These are phyloP conservation scores for Cladobotryum protrusum DNA, from an alignment of 2,329 filamentous ascomycete genomes.

Conservation along the genomic window DNA sequence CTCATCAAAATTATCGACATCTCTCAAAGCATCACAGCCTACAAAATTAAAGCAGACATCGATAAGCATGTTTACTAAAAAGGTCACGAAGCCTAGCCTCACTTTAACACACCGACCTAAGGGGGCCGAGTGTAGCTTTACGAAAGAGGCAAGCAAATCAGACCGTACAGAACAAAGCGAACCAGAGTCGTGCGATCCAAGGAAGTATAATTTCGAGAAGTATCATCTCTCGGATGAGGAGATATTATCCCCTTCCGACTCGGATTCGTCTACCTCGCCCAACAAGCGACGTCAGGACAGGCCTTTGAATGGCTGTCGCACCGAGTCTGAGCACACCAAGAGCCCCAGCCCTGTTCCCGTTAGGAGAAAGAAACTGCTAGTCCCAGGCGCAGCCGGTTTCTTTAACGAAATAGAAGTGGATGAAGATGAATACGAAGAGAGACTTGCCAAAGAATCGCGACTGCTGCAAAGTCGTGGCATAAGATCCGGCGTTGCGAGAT, in stretches of 20 bases:
- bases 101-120: too few relatives aligned
- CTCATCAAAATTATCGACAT: not conserved
- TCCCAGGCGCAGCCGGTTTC: conserved; percentile 36
- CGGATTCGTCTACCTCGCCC: not conserved
- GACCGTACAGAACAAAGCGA: not conserved
- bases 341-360: conserved; percentile 11
- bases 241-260: conserved; percentile 1
- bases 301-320: conserved; percentile 1
- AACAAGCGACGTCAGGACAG: conserved; percentile 3
- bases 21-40: conserved; percentile 10
- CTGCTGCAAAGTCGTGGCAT: conserved; percentile 13
- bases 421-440: conserved; percentile 20
- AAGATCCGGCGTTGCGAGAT: conserved; percentile 16
- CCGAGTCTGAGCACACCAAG: not conserved
- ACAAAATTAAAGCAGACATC: conserved; percentile 28
- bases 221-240: conserved; percentile 13
- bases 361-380: conserved; percentile 32
- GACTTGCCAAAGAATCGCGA: conserved; percentile 17
- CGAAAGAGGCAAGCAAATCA: not conserved
- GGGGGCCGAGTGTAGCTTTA: too few relatives aligned
- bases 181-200: not conserved
- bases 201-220: conserved; percentile 2
- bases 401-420: conserved; percentile 28
- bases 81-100: not conserved
- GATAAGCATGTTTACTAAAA: conserved; percentile 24